phyloP scores from a whole-genome alignment of 2,329 filamentous ascomycete genomes.

The Colletotrichum liriopes region DNA sequence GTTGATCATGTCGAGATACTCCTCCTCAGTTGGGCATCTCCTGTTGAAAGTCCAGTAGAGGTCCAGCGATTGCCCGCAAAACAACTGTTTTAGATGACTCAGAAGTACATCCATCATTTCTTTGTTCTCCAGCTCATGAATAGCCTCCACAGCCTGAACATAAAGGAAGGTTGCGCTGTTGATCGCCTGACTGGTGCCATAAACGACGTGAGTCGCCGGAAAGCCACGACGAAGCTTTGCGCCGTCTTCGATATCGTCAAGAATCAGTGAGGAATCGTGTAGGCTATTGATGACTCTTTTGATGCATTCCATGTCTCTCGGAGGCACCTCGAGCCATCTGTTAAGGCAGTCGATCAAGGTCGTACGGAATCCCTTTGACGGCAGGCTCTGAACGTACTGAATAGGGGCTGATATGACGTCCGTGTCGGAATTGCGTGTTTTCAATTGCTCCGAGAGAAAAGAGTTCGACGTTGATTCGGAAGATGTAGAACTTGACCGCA shows the following conservation, averaged over 20 bases:
- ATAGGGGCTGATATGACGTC: neutral
- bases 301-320: neutral
- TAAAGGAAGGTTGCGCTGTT: conserved; percentile 93
- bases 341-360: neutral
- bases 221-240: conserved; percentile 83
- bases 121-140: conserved; percentile 77
- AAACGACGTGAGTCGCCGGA: conserved; percentile 87
- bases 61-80: conserved; percentile 91
- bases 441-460: neutral
- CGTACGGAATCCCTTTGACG: neutral
- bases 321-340: neutral
- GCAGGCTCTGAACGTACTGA: conserved; percentile 1
- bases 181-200: conserved; percentile 88
- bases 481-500: neutral
- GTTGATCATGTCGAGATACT: conserved; percentile 89
- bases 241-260: conserved; percentile 90
- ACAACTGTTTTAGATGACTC: conserved; percentile 61
- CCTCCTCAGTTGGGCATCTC: conserved; percentile 86
- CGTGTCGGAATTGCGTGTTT: neutral
- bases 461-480: neutral
- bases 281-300: neutral
- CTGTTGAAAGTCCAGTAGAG: conserved; percentile 89
- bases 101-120: conserved; percentile 58
- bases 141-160: conserved; percentile 82
- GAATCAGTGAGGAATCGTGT: neutral